Percentiles rank a stretch among this genome's conserved stretches.
Conservation (phyloP, 805 yeast genomes). For the Metschnikowia lunata region DNA sequence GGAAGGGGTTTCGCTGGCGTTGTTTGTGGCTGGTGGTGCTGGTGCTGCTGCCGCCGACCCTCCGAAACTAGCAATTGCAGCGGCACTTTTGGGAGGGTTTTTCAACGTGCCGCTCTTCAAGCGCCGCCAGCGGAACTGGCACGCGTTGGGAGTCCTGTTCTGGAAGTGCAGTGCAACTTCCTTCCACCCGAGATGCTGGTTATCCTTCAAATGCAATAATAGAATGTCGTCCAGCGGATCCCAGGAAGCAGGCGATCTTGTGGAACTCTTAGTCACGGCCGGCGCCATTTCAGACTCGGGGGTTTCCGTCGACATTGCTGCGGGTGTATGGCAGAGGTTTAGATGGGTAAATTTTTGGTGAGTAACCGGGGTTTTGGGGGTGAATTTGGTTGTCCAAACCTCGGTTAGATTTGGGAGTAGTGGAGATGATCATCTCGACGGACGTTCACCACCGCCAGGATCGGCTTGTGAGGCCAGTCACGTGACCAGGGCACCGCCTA, state of each 20-base stretch:
- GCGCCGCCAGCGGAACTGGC: slow-evolving; percentile 87
- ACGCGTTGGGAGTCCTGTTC: slow-evolving; percentile 82
- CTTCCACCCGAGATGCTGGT: slow-evolving; percentile 83
- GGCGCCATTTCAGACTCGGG: slow-evolving; percentile 1
- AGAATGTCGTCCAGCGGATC: slow-evolving; percentile 45
- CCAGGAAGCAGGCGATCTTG: slow-evolving; percentile 46
- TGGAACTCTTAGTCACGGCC: slow-evolving; percentile 13
- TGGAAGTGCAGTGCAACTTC: slow-evolving; percentile 77
- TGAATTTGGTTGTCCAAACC: no score
- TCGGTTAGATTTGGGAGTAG: not conserved
- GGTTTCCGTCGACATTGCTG: slow-evolving; percentile 10
- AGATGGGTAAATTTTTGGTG: not conserved
- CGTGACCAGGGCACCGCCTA: not conserved
- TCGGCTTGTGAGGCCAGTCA: slow-evolving; percentile 1
- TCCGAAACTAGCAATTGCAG: slow-evolving; percentile 1
- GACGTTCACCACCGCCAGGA: slow-evolving; percentile 1
- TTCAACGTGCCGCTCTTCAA: slow-evolving; percentile 37
- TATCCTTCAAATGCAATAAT: slow-evolving; percentile 62
- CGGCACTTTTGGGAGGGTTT: slow-evolving; percentile 38
- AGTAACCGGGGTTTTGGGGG: no score
- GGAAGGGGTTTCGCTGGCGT: slow-evolving; percentile 4
- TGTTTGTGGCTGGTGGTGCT: not conserved
- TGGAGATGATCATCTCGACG: slow-evolving; percentile 21
- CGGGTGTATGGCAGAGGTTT: not conserved
- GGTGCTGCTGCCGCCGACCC: not conserved